A percentile compares a stretch with the other conserved stretches of the same genome.
Conservation (phyloP, 2,329 filamentous ascomycete species). For the Cladosporium sp. region DNA sequence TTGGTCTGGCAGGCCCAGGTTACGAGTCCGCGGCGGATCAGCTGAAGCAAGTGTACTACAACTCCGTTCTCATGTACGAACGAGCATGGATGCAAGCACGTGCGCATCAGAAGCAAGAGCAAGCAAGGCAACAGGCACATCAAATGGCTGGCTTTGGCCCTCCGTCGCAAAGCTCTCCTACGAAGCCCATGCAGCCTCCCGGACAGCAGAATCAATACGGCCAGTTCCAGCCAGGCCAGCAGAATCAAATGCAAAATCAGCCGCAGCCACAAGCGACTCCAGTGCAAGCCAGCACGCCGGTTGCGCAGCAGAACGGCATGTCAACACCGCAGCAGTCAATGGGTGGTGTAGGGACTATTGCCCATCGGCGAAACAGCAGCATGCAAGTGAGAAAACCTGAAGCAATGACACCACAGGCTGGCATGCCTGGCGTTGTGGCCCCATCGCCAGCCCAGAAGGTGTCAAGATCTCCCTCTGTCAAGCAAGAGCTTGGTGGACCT, state of each 20-base stretch:
- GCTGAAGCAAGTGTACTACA: conserved; percentile 67
- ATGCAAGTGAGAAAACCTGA: conserved; percentile 20
- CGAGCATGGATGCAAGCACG: conserved; percentile 58
- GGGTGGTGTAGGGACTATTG: conserved; percentile 29
- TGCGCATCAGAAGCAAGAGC: conserved; percentile 32
- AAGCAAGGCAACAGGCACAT: conserved; percentile 32
- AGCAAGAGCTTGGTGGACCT: conserved; percentile 23
- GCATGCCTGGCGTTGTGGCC: conserved; percentile 18
- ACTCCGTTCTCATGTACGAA: conserved; percentile 73
- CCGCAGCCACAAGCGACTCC: conserved; percentile 37
- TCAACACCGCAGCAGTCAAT: conserved; percentile 40
- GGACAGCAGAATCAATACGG: conserved; percentile 19
- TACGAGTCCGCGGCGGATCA: conserved; percentile 63
- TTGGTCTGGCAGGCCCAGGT: conserved; percentile 39
- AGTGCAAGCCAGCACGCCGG: conserved; percentile 43
- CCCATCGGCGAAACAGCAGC: conserved; percentile 30
- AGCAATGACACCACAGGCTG: conserved; percentile 24
- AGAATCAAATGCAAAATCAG: conserved; percentile 18
- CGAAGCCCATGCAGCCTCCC: conserved; percentile 28
- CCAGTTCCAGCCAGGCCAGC: conserved; percentile 24
- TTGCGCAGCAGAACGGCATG: conserved; percentile 41
- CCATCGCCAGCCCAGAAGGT: conserved; percentile 27
- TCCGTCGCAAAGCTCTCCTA: conserved; percentile 30
- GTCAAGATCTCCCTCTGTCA: conserved; percentile 25
- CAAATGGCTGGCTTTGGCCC: conserved; percentile 37